These are phyloP conservation scores for Punica granatum DNA, from an alignment of 345 rosid genomes.

Conservation along the genomic window DNA sequence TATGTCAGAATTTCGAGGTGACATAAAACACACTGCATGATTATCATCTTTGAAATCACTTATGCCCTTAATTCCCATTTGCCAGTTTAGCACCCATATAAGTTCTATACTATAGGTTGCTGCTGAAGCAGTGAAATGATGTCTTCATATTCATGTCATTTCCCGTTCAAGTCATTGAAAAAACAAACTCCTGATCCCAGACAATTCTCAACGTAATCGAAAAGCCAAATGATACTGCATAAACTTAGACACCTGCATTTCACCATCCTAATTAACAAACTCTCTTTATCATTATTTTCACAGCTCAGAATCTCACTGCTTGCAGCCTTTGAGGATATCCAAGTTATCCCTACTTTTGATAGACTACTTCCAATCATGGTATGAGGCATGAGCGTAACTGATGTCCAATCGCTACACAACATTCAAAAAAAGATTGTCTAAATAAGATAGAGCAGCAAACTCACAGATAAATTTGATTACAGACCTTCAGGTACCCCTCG, in stretches of 20 bases:
- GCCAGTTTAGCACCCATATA: too few species aligned
- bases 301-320: background rate
- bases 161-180: background rate
- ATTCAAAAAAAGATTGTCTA: too few species aligned
- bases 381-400: background rate
- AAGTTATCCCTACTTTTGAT: background rate
- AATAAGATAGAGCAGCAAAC: too few species aligned
- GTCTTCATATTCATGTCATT: background rate
- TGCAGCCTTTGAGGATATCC: background rate
- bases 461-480: constrained; percentile 14
- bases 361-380: background rate
- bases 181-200: background rate
- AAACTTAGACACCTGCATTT: background rate
- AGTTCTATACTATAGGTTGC: background rate
- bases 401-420: background rate
- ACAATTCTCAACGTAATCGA: background rate
- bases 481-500: constrained; percentile 93
- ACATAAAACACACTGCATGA: too few species aligned
- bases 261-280: background rate
- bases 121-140: background rate
- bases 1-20: too few species aligned
- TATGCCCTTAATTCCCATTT: too few species aligned
- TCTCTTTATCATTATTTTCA: background rate
- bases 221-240: background rate
- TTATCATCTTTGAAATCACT: too few species aligned